Evolutionary conservation across 2,329 filamentous ascomycete species (phyloP).

Genomic region (Nannizziopsis barbatae): DNA sequence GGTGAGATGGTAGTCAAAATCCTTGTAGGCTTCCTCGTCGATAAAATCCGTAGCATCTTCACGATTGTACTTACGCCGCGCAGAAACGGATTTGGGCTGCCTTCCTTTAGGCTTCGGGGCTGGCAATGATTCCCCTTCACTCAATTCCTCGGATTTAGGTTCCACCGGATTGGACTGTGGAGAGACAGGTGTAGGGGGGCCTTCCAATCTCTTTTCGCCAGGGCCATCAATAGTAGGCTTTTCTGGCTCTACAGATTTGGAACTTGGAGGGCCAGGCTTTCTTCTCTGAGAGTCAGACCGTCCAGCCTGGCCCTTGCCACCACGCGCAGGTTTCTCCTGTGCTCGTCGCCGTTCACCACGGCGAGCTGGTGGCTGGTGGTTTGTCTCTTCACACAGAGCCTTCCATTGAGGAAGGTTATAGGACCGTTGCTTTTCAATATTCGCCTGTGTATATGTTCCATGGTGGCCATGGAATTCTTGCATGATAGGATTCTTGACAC

Average conservation of each 20-base stretch:
- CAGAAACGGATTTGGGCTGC: conserved; percentile 63
- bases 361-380: conserved; percentile 86
- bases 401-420: conserved; percentile 98
- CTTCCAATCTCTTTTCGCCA: conserved; percentile 30
- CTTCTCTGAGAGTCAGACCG: conserved; percentile 39
- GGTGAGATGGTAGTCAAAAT: conserved; percentile 83
- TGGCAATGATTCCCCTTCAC: conserved; percentile 34
- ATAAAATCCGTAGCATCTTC: conserved; percentile 66
- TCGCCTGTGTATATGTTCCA: conserved; percentile 92
- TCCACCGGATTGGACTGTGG: conserved; percentile 42
- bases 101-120: conserved; percentile 39
- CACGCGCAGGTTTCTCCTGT: conserved; percentile 38
- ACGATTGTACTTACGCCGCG: conserved; percentile 74
- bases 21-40: conserved; percentile 80
- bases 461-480: conserved; percentile 96
- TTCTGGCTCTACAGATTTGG: conserved; percentile 30
- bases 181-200: conserved; percentile 45
- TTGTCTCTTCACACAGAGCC: conserved; percentile 80
- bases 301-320: conserved; percentile 25
- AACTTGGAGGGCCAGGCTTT: conserved; percentile 28
- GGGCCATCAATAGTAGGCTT: conserved; percentile 33
- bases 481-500: conserved; percentile 92
- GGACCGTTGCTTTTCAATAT: conserved; percentile 87
- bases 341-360: conserved; percentile 52
- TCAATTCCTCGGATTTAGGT: conserved; percentile 46